phyloP scores from a whole-genome alignment of 257 asterid species.

The Solanum pinnatisectum region DNA sequence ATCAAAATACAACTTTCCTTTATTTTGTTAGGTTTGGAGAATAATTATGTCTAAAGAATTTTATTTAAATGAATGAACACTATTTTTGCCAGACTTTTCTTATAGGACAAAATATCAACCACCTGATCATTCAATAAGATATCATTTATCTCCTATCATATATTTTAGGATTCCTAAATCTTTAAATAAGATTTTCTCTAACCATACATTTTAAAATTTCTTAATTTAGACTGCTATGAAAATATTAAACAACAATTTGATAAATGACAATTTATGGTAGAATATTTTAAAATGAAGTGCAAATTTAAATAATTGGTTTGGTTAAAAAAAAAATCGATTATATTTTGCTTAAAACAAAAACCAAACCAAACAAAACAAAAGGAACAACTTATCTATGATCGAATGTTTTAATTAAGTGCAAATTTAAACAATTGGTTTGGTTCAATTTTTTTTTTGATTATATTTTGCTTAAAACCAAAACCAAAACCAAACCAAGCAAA shows the following conservation, averaged over 20 bases:
- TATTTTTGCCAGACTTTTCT: neutral
- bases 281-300: too few species aligned
- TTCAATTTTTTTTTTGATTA: neutral
- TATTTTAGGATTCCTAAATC: neutral
- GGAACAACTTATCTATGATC: neutral
- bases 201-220: neutral
- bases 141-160: neutral
- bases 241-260: neutral
- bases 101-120: neutral
- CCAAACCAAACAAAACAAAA: too few species aligned
- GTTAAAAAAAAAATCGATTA: neutral
- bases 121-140: neutral
- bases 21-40: neutral
- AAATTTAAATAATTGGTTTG: neutral
- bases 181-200: too few species aligned
- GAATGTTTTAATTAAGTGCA: too few species aligned
- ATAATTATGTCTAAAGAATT: neutral
- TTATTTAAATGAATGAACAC: neutral
- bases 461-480: neutral
- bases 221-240: too few species aligned
- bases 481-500: too few species aligned
- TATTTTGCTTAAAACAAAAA: too few species aligned
- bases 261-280: neutral
- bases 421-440: neutral
- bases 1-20: neutral